Evolutionary conservation across 176 grass and related monocot species (phyloP).

Genomic region (Chloris gayana): DNA sequence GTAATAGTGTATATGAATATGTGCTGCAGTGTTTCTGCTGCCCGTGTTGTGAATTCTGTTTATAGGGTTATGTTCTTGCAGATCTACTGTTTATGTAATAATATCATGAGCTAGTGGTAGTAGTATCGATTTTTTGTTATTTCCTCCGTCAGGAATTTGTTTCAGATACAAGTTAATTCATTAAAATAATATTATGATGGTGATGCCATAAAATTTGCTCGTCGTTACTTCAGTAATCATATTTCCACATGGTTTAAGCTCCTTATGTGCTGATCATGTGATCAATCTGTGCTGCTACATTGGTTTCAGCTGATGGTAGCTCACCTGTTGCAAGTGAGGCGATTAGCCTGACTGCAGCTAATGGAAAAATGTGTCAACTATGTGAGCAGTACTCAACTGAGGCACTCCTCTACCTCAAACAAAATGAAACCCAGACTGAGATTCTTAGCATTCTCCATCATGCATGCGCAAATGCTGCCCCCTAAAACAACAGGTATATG

Average conservation of each 20-base stretch:
- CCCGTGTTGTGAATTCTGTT: neutral
- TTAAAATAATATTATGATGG: neutral
- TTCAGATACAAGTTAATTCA: neutral
- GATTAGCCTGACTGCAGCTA: slow-evolving; percentile 26
- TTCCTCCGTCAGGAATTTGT: neutral
- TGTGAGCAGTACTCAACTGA: slow-evolving; percentile 63
- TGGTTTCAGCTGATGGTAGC: slow-evolving; percentile 42
- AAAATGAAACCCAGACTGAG: slow-evolving; percentile 67
- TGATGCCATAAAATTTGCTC: neutral
- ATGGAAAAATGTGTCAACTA: slow-evolving; percentile 56
- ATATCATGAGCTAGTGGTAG: neutral
- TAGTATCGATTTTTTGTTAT: neutral
- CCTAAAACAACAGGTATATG: slow-evolving; percentile 63
- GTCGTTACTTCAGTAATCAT: neutral
- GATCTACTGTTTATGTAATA: neutral
- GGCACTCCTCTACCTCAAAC: slow-evolving; percentile 52
- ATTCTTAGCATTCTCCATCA: slow-evolving; percentile 58
- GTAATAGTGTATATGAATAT: neutral
- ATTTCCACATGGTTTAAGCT: neutral
- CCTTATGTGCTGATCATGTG: neutral
- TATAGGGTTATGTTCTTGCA: neutral
- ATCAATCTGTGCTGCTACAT: neutral
- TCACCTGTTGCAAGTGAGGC: slow-evolving; percentile 23
- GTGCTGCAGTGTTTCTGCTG: neutral
- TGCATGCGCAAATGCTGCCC: slow-evolving; percentile 40